These are phyloP conservation scores for Candida endomychidarum DNA, from an alignment of 805 yeast species.

Conservation along the genomic window DNA sequence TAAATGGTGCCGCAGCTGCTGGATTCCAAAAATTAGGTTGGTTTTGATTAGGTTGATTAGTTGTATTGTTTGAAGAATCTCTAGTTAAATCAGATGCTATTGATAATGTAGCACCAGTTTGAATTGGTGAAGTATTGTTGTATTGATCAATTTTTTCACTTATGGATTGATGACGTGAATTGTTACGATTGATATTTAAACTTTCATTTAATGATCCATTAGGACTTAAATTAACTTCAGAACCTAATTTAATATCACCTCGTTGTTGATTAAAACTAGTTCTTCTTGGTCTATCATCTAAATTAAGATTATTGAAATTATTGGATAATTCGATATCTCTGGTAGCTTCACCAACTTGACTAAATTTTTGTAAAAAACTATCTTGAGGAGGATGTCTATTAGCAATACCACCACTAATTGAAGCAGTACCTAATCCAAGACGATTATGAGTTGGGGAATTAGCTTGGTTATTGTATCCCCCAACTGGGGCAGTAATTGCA, in stretches of 20 bases:
- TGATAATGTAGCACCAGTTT: constrained; percentile 39
- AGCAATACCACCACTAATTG: constrained; percentile 57
- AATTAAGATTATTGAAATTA: constrained; percentile 39
- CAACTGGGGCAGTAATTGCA: constrained; percentile 47
- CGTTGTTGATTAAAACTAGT: constrained; percentile 42
- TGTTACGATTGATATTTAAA: constrained; percentile 37
- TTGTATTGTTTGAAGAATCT: constrained; percentile 3
- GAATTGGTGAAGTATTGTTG: constrained; percentile 45
- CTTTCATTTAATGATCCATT: constrained; percentile 45
- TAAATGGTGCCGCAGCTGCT: constrained; percentile 59
- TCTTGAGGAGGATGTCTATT: constrained; percentile 47
- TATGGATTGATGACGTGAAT: constrained; percentile 51
- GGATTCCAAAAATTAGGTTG: constrained; percentile 53
- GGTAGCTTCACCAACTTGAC: constrained; percentile 67
- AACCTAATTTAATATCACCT: neutral
- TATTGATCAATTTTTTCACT: constrained; percentile 65
- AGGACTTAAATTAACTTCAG: constrained; percentile 22
- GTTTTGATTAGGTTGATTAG: neutral
- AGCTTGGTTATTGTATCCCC: constrained; percentile 23
- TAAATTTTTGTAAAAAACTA: constrained; percentile 60
- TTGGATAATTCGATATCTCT: constrained; percentile 57
- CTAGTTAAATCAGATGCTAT: constrained; percentile 26
- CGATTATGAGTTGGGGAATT: constrained; percentile 21
- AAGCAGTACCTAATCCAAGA: constrained; percentile 53
- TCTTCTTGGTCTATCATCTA: constrained; percentile 33